phyloP scores from a whole-genome alignment of 2,329 filamentous ascomycete species.

The Penicillium sp. region DNA sequence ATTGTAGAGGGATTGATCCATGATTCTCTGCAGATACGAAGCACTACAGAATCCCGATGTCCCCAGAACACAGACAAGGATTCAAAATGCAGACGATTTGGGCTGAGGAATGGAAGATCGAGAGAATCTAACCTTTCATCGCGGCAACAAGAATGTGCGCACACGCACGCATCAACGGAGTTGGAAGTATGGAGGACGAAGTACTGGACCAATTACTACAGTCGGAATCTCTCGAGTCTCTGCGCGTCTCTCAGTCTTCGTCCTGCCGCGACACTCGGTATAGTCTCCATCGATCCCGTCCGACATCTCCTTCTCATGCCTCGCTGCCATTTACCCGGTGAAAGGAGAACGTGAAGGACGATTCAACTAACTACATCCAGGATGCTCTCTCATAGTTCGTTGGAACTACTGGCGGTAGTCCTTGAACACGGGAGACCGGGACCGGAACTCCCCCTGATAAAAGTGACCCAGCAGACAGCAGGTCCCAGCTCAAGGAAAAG shows the following conservation, averaged over 20 bases:
- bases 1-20: background rate
- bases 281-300: background rate
- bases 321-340: slow-evolving; percentile 4
- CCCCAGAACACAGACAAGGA: background rate
- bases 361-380: background rate
- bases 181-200: background rate
- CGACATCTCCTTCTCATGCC: background rate
- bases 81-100: background rate
- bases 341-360: background rate
- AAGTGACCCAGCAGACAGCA: background rate
- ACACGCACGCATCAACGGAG: background rate
- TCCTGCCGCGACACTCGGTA: background rate
- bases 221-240: background rate
- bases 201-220: background rate
- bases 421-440: slow-evolving; percentile 3
- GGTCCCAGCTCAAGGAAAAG: slow-evolving; percentile 14
- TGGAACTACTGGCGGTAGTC: background rate
- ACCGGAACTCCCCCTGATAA: slow-evolving; percentile 13
- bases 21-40: background rate
- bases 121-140: slow-evolving; percentile 21
- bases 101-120: slow-evolving; percentile 33
- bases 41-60: background rate
- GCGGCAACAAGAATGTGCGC: slow-evolving; percentile 19
- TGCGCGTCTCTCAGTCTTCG: background rate
- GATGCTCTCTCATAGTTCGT: background rate